A percentile compares a stretch with the other conserved stretches of the same genome.
These are phyloP conservation scores for Podospora pseudocomata DNA, from an alignment of 495 filamentous ascomycete genomes.

Conservation along the genomic window DNA sequence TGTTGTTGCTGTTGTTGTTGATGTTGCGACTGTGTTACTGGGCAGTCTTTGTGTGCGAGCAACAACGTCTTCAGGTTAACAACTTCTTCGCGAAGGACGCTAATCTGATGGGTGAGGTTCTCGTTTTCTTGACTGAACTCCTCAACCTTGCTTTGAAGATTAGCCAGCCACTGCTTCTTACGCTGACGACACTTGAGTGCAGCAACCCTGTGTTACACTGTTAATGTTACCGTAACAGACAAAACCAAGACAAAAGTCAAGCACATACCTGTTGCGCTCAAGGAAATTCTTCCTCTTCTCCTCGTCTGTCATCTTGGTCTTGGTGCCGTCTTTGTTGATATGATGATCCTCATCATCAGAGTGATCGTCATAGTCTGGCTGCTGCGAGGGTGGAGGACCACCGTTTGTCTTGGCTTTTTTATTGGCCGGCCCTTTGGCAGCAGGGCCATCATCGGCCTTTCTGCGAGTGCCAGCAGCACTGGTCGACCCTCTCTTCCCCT, in stretches of 20 bases:
- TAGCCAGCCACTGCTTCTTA: slow-evolving; percentile 98
- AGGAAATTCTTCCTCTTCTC: slow-evolving; percentile 98
- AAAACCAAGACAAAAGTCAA: not conserved
- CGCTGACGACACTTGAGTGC: slow-evolving; percentile 95
- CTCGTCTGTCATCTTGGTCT: slow-evolving; percentile 94
- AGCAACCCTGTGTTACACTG: slow-evolving; percentile 63
- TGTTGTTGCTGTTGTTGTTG: slow-evolving; percentile 71
- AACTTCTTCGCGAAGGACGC: slow-evolving; percentile 83
- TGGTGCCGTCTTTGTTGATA: slow-evolving; percentile 41
- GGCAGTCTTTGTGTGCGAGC: slow-evolving; percentile 94
- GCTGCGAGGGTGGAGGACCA: slow-evolving; percentile 33
- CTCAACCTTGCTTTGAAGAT: slow-evolving; percentile 92
- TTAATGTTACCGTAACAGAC: not conserved
- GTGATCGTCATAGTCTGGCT: slow-evolving; percentile 20
- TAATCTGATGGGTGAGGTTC: slow-evolving; percentile 74
- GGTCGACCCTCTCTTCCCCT: slow-evolving; percentile 61
- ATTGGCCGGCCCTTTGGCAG: slow-evolving; percentile 57
- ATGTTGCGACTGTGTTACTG: slow-evolving; percentile 61
- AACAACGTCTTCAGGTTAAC: slow-evolving; percentile 92
- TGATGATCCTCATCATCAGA: slow-evolving; percentile 36
- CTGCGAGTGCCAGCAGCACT: slow-evolving; percentile 53
- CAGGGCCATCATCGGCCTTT: slow-evolving; percentile 72
- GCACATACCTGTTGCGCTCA: slow-evolving; percentile 85
- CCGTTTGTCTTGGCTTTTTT: slow-evolving; percentile 71
- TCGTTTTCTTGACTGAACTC: slow-evolving; percentile 90